Conservation (phyloP, 768 basidiomycete species). For the Lactifluus volemus region DNA sequence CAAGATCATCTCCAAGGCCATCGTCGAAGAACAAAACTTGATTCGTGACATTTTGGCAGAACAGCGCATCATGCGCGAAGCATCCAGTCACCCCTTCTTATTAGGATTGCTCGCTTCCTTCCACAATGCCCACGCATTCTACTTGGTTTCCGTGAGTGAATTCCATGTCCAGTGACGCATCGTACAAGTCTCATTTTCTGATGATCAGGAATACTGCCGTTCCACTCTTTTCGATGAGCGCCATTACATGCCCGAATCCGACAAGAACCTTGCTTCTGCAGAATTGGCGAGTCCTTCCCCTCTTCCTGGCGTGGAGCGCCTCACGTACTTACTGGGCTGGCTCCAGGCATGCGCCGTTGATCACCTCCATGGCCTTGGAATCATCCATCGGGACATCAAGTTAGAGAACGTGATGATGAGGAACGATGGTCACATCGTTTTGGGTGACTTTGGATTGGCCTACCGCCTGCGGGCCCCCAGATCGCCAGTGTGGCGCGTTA, state of each 20-base stretch:
- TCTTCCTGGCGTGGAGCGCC: background rate
- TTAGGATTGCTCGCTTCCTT: constrained; percentile 23
- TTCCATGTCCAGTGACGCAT: background rate
- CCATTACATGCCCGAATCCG: constrained; percentile 3
- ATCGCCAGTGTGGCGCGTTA: background rate
- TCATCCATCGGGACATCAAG: constrained; percentile 95
- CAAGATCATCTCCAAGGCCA: constrained; percentile 21
- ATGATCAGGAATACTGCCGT: constrained; percentile 21
- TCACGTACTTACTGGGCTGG: background rate
- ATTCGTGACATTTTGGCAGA: constrained; percentile 5
- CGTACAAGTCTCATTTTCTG: background rate
- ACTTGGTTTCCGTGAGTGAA: constrained; percentile 22
- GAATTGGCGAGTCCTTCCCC: constrained; percentile 26
- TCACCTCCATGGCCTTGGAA: constrained; percentile 83
- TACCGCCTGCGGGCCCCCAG: constrained; percentile 3
- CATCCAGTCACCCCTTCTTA: constrained; percentile 13
- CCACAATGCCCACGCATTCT: constrained; percentile 20
- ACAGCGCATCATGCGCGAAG: constrained; percentile 7
- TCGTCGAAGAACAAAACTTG: background rate
- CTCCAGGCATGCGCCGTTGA: constrained; percentile 50
- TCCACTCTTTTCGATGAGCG: constrained; percentile 7
- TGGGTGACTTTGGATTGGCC: constrained; percentile 74
- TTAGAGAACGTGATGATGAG: constrained; percentile 90
- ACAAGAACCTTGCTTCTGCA: constrained; percentile 27
- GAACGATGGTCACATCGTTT: constrained; percentile 80